Percentiles rank a stretch among this genome's conserved stretches.
These are phyloP conservation scores for Chenopodium suecicum DNA, from an alignment of 148 eudicot species.

Conservation along the genomic window DNA sequence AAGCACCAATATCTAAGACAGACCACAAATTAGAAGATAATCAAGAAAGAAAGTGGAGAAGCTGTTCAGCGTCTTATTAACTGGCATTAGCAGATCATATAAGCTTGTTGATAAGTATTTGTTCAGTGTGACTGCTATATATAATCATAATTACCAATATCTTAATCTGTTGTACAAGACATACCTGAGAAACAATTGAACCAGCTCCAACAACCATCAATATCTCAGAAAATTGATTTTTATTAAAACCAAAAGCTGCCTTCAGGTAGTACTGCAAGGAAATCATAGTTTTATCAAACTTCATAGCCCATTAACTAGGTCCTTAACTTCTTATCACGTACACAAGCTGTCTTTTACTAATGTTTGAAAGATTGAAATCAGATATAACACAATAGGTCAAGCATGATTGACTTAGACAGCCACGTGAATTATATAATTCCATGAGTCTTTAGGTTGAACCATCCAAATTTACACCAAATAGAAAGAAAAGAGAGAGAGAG, in stretches of 20 bases:
- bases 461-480: not conserved
- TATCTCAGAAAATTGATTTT: slow-evolving; percentile 83
- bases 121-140: not conserved
- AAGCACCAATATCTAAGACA: slow-evolving; percentile 61
- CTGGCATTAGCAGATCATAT: not conserved
- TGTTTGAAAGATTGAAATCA: not conserved
- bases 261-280: slow-evolving; percentile 77
- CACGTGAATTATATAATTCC: not conserved
- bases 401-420: not conserved
- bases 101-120: not conserved
- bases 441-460: not conserved
- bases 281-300: not conserved
- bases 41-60: not conserved
- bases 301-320: not conserved
- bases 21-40: slow-evolving; percentile 1
- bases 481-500: not conserved
- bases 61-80: not conserved
- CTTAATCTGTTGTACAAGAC: not conserved
- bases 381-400: not conserved
- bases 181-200: slow-evolving; percentile 85
- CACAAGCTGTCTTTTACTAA: not conserved
- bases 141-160: not conserved
- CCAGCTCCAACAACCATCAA: slow-evolving; percentile 81
- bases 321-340: not conserved
- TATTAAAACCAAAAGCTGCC: slow-evolving; percentile 81